Evolutionary conservation across 306 rosid species (phyloP), one percentile per base, ranked within the genome.

Genomic region (Oxytropis ochrocephala): DNA sequence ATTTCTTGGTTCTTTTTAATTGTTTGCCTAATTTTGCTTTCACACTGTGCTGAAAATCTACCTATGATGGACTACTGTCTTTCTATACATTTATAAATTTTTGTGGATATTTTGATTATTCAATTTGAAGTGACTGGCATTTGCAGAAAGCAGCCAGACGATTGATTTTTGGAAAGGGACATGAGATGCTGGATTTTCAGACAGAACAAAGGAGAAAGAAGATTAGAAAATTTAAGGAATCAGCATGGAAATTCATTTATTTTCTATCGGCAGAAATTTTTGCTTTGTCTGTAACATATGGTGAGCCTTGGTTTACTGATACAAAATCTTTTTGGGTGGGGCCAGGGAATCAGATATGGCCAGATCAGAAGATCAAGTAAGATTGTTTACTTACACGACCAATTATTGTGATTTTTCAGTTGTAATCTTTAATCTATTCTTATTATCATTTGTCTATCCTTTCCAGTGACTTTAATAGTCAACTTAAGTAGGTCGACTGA

Each of bases 161-260:
- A 54, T 76, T 88, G 65, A 85, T 94, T 58, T 91, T 88, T 65
- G 97, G 95, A 53, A 87, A 82, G 79, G 88, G 85, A 24, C 64
- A 72, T 73, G 76, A 67, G 75, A 73, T 5, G 55, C 75, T 61
- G 72, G 85, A 87, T 82, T 49, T 82, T 59, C 67, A 84, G 46
- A 68, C 88, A 2, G 70, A 58, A 3, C 88, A 87, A 54, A 79
- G 75, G 32, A 80, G 69, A 80, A 90, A 85, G 85, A 94, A 82
- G 91, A 90, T 94, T 54, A 73, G 84, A 33, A 94, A 94, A 70
- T 90, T 94, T 72, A 90, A 88, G 82, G 98, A 94, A 79, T 94
- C 98, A 27, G 98, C 98, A 11, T 94, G 98, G 98, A 94, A 94
- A 82, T 88, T 78, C 63, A 42, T 90, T 69, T 94, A 90, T 82